Evolutionary conservation across 306 rosid species (phyloP).

Genomic region (Macrotyloma uniflorum): DNA sequence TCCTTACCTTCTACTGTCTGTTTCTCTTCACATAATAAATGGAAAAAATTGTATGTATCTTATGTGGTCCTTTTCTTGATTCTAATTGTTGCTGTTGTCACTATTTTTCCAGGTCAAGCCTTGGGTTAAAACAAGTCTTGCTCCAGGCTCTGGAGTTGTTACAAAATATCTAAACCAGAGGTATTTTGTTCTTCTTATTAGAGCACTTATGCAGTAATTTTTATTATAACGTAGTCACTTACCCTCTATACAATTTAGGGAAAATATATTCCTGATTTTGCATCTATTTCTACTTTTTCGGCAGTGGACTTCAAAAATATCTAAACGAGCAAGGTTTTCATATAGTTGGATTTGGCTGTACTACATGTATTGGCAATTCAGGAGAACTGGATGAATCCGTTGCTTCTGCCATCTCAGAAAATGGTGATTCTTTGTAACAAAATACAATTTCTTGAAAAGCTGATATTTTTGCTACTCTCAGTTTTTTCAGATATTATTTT

Average conservation of each 20-base stretch:
- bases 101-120: conserved; percentile 75
- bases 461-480: background rate
- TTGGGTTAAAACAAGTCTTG: conserved; percentile 98
- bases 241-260: conserved; percentile 8
- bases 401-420: conserved; percentile 78
- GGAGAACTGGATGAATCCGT: conserved; percentile 86
- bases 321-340: conserved; percentile 89
- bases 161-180: conserved; percentile 88
- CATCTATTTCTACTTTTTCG: conserved; percentile 22
- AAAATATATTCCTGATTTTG: conserved; percentile 28
- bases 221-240: background rate
- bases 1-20: conserved; percentile 10
- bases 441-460: conserved; percentile 16
- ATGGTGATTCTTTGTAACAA: conserved; percentile 50
- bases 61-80: conserved; percentile 19
- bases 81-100: conserved; percentile 3
- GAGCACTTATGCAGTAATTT: conserved; percentile 25
- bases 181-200: conserved; percentile 41
- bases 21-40: background rate
- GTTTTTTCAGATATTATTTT: background rate
- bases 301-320: conserved; percentile 84
- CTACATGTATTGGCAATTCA: conserved; percentile 95
- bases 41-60: background rate
- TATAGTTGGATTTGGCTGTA: conserved; percentile 96
- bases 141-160: conserved; percentile 97